A percentile compares a stretch with the other conserved stretches of the same genome.
Evolutionary conservation across 768 basidiomycete genomes (phyloP).

Genomic region (Suillus subaureus): DNA sequence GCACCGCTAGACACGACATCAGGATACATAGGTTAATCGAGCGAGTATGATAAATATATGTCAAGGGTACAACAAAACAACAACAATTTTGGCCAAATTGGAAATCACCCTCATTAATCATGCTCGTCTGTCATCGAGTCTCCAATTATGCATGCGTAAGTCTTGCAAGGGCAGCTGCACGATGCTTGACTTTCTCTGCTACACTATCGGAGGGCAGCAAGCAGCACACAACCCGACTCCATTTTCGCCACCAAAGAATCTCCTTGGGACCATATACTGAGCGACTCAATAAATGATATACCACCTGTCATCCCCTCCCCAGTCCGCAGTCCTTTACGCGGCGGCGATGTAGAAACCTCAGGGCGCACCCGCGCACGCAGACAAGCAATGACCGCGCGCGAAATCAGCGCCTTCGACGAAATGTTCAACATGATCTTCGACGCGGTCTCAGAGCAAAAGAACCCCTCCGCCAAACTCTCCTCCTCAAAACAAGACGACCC

Average conservation of each 20-base stretch:
- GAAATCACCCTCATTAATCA: slow-evolving; percentile 11
- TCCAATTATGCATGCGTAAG: slow-evolving; percentile 5
- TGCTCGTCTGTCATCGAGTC: slow-evolving; percentile 23
- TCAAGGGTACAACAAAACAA: too few relatives aligned
- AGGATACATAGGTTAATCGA: too few relatives aligned
- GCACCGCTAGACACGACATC: too few relatives aligned
- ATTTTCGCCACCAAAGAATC: slow-evolving; percentile 39
- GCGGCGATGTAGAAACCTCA: background rate
- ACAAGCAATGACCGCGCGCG: slow-evolving; percentile 69
- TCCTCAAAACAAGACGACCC: background rate
- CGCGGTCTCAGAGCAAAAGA: slow-evolving; percentile 43
- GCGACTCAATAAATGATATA: slow-evolving; percentile 39
- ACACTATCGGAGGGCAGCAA: background rate
- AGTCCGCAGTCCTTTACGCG: slow-evolving; percentile 18
- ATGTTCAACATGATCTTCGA: slow-evolving; percentile 77
- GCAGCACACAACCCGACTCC: slow-evolving; percentile 21
- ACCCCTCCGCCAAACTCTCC: slow-evolving; percentile 14
- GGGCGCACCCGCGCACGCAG: slow-evolving; percentile 32
- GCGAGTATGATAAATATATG: too few relatives aligned
- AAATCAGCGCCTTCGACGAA: slow-evolving; percentile 66
- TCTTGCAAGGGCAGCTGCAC: slow-evolving; percentile 11
- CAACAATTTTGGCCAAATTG: background rate
- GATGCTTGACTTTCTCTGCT: slow-evolving; percentile 3
- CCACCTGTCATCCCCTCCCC: slow-evolving; percentile 27
- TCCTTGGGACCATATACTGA: slow-evolving; percentile 59